Base-by-base conservation (phyloP, 2,329 filamentous ascomycete species). In the Lecanicillium sp. region DNA sequence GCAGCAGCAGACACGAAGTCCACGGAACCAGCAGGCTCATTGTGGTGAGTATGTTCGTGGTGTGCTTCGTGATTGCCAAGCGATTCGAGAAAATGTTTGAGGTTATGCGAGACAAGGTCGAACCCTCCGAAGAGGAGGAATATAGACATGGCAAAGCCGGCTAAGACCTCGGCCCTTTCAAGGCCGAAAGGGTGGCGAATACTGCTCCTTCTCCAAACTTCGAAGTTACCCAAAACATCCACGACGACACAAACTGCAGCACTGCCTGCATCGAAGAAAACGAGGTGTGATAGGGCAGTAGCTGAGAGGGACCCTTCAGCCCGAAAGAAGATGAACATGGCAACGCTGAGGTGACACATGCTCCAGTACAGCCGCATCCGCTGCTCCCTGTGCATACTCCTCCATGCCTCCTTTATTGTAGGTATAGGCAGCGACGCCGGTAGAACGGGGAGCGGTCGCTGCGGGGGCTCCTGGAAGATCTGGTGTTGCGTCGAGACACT, bases 41-140 rank as follows among this genome's bases (percentile, higher is more conserved):
- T 49, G 22, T 78, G 72, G 50, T 90, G 83, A 2, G 60, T 60
- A 47, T 85, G 79, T 4, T 72, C 68, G 51, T 85, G 81, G 52
- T 94, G 87, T 17, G 86, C 72, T 39, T 81, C 74, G 53, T 94
- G 87, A 39, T 53, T 43, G 11, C 62, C 60, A 18, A 64, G 46
- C 2, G 55, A 56, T 61, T 96, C 90, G 10, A 98, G 76, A n/a
- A 88, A 76, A 60, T 98, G 90, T 57, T 95, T 92, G 13, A 95
- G 69, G 44, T 87, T 90, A 59, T 98, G 92, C 29, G 87, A 94
- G 44, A 98, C 83, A 35, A 98, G 77, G 53, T 98, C 92, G 53
- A 97, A 83, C 15, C 90, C 90, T 70, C 95, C 95, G 62, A 98
- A 98, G n/a, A 95, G 77, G 11, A 98, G 76, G 45, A 96, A 87